These are phyloP conservation scores for Microglena sp. DNA, from an alignment of 139 green algal species.

Conservation along the genomic window DNA sequence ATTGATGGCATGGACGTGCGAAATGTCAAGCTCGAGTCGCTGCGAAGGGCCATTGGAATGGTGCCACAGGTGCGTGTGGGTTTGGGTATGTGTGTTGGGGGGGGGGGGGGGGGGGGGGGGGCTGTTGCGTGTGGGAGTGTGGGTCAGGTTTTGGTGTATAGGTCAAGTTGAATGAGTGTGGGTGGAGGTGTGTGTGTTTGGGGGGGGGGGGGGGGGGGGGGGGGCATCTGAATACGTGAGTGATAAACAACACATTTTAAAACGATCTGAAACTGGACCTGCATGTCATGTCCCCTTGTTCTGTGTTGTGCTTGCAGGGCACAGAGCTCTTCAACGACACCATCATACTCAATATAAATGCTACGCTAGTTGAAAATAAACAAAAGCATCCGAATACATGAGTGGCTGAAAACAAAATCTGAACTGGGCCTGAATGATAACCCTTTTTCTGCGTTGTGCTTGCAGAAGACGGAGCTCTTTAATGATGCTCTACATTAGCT, in stretches of 20 bases:
- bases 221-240: not conserved
- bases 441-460: not conserved
- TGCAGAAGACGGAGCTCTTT: not conserved
- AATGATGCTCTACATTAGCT: too few relatives aligned
- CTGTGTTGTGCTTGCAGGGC: slow-evolving; percentile 13
- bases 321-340: slow-evolving; percentile 82
- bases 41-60: slow-evolving; percentile 43
- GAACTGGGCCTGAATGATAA: not conserved
- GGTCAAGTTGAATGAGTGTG: not conserved
- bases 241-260: too few relatives aligned
- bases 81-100: not conserved
- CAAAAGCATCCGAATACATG: too few relatives aligned
- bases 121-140: too few relatives aligned
- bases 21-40: slow-evolving; percentile 54
- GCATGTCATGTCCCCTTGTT: not conserved
- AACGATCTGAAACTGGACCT: too few relatives aligned
- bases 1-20: slow-evolving; percentile 68
- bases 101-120: too few relatives aligned
- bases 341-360: slow-evolving; percentile 68
- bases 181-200: not conserved
- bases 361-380: not conserved
- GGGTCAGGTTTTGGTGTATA: not conserved
- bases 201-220: too few relatives aligned
- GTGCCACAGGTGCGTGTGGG: slow-evolving; percentile 53
- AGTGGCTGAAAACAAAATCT: not conserved